Percentiles rank a stretch among this genome's conserved stretches.
Conservation (phyloP, 1,284 basidiomycete genomes). For the Sutorius eximius region DNA sequence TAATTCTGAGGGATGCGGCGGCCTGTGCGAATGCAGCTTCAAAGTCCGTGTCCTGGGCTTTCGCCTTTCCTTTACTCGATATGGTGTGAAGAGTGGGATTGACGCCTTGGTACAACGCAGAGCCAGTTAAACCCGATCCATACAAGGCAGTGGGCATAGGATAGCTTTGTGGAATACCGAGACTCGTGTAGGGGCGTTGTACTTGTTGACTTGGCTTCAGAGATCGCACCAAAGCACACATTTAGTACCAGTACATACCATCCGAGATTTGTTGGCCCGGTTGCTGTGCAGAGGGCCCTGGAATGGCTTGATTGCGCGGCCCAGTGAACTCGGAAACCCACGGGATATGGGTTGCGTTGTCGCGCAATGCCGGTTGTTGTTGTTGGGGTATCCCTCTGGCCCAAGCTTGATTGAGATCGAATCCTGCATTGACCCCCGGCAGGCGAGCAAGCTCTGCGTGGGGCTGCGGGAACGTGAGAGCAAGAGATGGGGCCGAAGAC, state of each 20-base stretch:
- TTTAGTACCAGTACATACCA: conserved; percentile 19
- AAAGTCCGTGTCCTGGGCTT: conserved; percentile 73
- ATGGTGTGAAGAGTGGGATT: conserved; percentile 15
- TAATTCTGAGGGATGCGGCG: conserved; percentile 45
- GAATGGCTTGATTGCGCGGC: conserved; percentile 3
- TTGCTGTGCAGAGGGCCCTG: conserved; percentile 32
- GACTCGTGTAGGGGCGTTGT: conserved; percentile 20
- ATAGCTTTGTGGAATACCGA: conserved; percentile 27
- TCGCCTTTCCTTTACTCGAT: conserved; percentile 65
- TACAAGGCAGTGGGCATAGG: conserved; percentile 30
- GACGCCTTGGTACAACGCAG: conserved; percentile 35
- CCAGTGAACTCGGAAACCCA: conserved; percentile 55
- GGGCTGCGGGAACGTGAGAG: conserved; percentile 35
- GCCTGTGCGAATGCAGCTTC: conserved; percentile 73
- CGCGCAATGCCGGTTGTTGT: conserved; percentile 37
- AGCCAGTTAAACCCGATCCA: conserved; percentile 30
- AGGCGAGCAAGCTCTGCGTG: conserved; percentile 43
- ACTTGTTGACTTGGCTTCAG: conserved; percentile 18
- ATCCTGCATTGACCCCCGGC: conserved; percentile 31
- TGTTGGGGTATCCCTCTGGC: conserved; percentile 48
- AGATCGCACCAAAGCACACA: neutral
- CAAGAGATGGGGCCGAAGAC: conserved; percentile 32
- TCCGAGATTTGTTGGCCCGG: conserved; percentile 23
- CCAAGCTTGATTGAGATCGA: conserved; percentile 54
- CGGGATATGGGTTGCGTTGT: conserved; percentile 30